Base-by-base conservation (phyloP, 2,329 filamentous ascomycete genomes). In the Paraphaeosphaeria sporulosa region DNA sequence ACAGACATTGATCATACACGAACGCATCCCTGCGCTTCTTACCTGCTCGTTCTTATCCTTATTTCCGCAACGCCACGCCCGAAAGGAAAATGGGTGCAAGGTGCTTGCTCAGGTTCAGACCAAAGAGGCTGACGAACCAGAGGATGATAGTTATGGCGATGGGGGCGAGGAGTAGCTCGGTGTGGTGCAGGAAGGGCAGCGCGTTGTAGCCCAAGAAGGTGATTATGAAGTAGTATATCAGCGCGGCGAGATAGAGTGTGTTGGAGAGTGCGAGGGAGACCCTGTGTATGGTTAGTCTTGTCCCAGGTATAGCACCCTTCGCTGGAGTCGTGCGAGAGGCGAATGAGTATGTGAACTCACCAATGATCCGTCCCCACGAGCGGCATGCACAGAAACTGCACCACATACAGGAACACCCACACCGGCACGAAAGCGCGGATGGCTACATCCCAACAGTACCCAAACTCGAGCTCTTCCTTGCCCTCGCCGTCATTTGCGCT, bases 191-290 rank as follows among this genome's bases (percentile, higher is more conserved):
- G 72, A 90, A 90, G 0, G 88, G 88, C 17, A 90, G 79, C 25
- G 87, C 87, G 68, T 90, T 90, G 76, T 90, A 90, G 36, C 88
- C 88, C 46, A 90, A 79, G 73, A 90, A 90, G 9, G 86, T 89
- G 68, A 90, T 88, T 65, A 90, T 84, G 70, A 86, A 87, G 76
- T 90, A 90, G 77, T 90, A 90, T 30, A 83, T 83, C 54, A 89
- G 77, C 0, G 87, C 88, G 40, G 87, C 80, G n/a, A 90, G 81
- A 69, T 90, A 90, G 64, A 90, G 82, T 1, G 86, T 84, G 70
- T 90, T 90, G 30, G 87, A 87, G 38, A 90, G 80, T 63, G 90
- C 84, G 23, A 86, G 79, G 10, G 84, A 86, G 30, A 85, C 74
- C 80, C 80, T 82, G 23, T 3, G 23, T 36, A 27, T 25, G 1